Base-by-base conservation (phyloP, 1,139 yeast genomes). In the Scheffersomyces segobiensis region DNA sequence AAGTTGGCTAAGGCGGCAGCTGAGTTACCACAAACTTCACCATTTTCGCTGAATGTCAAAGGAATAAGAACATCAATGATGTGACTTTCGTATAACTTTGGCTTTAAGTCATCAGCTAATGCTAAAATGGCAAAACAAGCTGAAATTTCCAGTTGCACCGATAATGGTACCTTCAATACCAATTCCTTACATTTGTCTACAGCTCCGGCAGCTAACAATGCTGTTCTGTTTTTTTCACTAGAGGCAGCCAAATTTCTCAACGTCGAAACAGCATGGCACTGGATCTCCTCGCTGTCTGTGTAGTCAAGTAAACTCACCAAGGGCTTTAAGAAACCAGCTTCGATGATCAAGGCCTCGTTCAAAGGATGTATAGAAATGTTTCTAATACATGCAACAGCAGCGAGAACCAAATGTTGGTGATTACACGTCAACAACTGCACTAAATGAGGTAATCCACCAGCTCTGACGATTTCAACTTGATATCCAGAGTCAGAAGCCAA, bases 71-170 rank as follows among this genome's bases (percentile, higher is more conserved):
- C 97, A 67, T 91, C 95, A 63, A 93, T 85, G 55, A 96, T 89
- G 57, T 93, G 95, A 66, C 93, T 83, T 62, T 91, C 91, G 64
- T 95, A 85, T 68, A 96, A 82, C 68, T 90, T 89, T 58, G 90
- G 86, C 77, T 95, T 96, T 67, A 96, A 85, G 69, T 93, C 98
- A 75, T 96, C 99, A 42, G 98, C 98, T 56, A 95, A 80, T 0
- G 99, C 99, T 65, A 95, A 83, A 56, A 95, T 97, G 3, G 99
- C 99, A 76, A 95, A 88, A 71, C 98, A 93, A 7, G 99, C 99
- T 49, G 97, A 89, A 63, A 95, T 93, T 75, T 96, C 99, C 78
- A 92, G 88, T 77, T 95, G 98, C 24, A 92, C 97, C 54, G 91
- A 85, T 59, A 93, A 87, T 17, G 97, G 96, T 17, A 96, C 93